Evolutionary conservation across 495 filamentous ascomycete genomes (phyloP).

Genomic region (Pseudevernia furfuracea): DNA sequence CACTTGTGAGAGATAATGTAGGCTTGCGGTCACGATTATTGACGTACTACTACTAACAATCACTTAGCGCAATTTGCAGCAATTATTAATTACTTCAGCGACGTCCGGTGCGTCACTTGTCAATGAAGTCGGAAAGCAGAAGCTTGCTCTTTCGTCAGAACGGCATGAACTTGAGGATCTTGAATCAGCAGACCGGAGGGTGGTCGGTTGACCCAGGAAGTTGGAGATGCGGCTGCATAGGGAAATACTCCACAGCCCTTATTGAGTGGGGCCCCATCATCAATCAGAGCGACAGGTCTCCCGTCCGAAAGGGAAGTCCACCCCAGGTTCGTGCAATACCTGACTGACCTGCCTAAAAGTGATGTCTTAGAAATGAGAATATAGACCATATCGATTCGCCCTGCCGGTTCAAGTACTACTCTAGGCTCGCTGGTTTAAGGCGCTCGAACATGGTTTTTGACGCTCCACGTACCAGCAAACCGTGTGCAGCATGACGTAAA

Average conservation of each 20-base stretch:
- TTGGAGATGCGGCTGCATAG: too few species aligned
- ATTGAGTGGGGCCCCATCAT: neutral
- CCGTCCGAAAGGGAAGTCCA: neutral
- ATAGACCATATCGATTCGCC: neutral
- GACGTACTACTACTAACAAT: conserved; percentile 8
- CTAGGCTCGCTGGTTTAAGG: neutral
- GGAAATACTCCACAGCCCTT: neutral
- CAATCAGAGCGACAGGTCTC: neutral
- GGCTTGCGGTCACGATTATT: conserved; percentile 7
- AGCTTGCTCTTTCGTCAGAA: conserved; percentile 45
- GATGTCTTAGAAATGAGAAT: neutral
- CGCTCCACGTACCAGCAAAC: neutral
- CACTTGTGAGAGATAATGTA: conserved; percentile 51
- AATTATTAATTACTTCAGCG: conserved; percentile 43
- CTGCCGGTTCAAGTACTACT: neutral
- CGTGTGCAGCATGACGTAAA: neutral
- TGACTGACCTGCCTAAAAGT: neutral
- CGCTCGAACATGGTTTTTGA: neutral
- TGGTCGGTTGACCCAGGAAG: neutral
- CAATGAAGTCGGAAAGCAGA: conserved; percentile 47
- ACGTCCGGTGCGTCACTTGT: conserved; percentile 49
- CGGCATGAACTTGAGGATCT: conserved; percentile 42
- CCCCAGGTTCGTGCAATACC: neutral
- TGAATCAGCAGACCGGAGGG: conserved; percentile 38
- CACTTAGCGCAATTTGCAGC: conserved; percentile 42